Percentiles rank a stretch among this genome's conserved stretches.
These are phyloP conservation scores for Rhodosporidiobolus odoratus DNA, from an alignment of 768 basidiomycete species.

Conservation along the genomic window DNA sequence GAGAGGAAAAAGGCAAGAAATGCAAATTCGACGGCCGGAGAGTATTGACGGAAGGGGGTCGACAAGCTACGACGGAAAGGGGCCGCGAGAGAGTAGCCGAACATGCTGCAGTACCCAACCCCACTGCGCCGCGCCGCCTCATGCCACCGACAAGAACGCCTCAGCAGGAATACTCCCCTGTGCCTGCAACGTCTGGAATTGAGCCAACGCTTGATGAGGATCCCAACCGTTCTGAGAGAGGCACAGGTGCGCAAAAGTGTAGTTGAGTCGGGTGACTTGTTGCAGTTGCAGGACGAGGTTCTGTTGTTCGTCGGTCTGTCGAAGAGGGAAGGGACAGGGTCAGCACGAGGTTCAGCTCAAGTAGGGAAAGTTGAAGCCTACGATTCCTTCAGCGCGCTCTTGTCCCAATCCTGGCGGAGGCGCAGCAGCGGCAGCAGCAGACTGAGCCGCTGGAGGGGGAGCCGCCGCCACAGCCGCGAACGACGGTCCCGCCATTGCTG, in stretches of 20 bases:
- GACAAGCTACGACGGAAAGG: no score
- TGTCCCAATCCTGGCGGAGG: no score
- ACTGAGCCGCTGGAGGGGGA: no score
- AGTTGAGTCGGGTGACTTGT: slow-evolving; percentile 70
- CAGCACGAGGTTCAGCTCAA: not conserved
- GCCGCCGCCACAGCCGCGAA: no score
- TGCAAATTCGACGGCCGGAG: no score
- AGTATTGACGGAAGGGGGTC: no score
- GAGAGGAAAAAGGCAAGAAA: no score
- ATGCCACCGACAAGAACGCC: slow-evolving; percentile 23
- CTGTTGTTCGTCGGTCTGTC: slow-evolving; percentile 66
- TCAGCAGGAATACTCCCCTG: slow-evolving; percentile 38
- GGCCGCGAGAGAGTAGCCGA: no score
- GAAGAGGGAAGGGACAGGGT: not conserved
- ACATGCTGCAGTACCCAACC: no score
- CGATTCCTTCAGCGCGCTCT: slow-evolving; percentile 32
- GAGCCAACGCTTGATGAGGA: slow-evolving; percentile 66
- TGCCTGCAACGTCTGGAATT: slow-evolving; percentile 70
- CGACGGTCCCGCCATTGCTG: not conserved
- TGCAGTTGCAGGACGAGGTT: slow-evolving; percentile 65
- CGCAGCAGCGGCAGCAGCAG: not conserved
- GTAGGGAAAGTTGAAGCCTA: not conserved
- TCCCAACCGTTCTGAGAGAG: slow-evolving; percentile 81
- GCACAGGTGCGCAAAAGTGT: slow-evolving; percentile 75
- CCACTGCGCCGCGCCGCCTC: not conserved